Conservation (phyloP, 805 yeast species). For the Saccharomycopsis selenospora region DNA sequence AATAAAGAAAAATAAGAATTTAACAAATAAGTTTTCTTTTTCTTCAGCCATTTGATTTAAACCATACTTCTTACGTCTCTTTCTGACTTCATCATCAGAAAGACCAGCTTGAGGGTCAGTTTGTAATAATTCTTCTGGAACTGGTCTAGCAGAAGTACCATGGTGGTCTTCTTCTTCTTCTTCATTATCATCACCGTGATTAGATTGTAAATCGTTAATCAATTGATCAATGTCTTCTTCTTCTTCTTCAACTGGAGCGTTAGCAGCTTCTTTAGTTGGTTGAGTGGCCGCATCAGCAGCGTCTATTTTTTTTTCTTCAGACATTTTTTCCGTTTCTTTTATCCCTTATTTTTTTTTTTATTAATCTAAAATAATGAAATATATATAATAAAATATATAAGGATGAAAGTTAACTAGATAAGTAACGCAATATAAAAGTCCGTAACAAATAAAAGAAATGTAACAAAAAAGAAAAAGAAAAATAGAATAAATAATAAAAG, state of each 20-base stretch:
- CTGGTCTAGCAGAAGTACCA: constrained; percentile 60
- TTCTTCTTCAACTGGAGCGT: constrained; percentile 48
- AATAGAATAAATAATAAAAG: too few species aligned
- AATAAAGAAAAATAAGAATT: constrained; percentile 80
- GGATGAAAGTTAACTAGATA: neutral
- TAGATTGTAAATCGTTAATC: constrained; percentile 67
- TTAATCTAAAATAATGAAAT: neutral
- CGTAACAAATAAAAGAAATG: too few species aligned
- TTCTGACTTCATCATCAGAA: constrained; percentile 65
- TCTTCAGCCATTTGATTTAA: constrained; percentile 88
- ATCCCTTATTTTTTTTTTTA: too few species aligned
- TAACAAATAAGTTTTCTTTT: constrained; percentile 67
- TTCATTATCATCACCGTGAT: constrained; percentile 47
- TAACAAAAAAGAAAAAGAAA: too few species aligned
- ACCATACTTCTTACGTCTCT: constrained; percentile 88
- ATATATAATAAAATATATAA: neutral
- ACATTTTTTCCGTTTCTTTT: constrained; percentile 5
- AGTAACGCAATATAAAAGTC: too few species aligned
- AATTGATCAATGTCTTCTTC: constrained; percentile 68
- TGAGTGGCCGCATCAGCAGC: constrained; percentile 17
- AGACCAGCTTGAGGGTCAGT: constrained; percentile 78
- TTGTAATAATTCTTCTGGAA: constrained; percentile 78
- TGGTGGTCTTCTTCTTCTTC: constrained; percentile 42
- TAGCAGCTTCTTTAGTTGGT: constrained; percentile 49
- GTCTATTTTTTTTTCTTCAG: constrained; percentile 8